Evolutionary conservation across 805 yeast species (phyloP).

Genomic region (Saccharomycopsis selenospora): DNA sequence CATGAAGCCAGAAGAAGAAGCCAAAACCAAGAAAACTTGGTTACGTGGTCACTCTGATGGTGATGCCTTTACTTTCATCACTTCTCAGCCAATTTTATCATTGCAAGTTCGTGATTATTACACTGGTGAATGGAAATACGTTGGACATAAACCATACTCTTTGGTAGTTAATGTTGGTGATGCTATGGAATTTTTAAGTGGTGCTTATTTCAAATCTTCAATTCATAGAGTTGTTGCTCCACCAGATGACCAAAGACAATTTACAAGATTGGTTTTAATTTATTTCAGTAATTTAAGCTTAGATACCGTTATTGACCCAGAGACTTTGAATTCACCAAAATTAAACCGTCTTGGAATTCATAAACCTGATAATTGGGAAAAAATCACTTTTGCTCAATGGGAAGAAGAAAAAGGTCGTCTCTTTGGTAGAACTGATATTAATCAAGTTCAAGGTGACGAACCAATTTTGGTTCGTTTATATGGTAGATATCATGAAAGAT

Average conservation of each 20-base stretch:
- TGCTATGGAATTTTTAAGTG: slow-evolving; percentile 33
- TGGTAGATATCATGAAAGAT: slow-evolving; percentile 9
- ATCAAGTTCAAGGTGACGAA: slow-evolving; percentile 3
- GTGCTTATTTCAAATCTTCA: slow-evolving; percentile 31
- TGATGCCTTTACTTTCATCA: slow-evolving; percentile 33
- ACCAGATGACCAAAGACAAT: slow-evolving; percentile 27
- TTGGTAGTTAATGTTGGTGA: slow-evolving; percentile 36
- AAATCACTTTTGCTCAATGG: slow-evolving; percentile 28
- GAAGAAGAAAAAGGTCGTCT: slow-evolving; percentile 26
- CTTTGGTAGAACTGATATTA: slow-evolving; percentile 7
- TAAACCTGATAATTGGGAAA: slow-evolving; percentile 28
- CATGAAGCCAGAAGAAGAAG: slow-evolving; percentile 27
- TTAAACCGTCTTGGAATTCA: slow-evolving; percentile 25
- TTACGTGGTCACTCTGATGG: slow-evolving; percentile 38
- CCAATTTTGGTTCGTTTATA: slow-evolving; percentile 1
- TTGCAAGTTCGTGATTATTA: slow-evolving; percentile 34
- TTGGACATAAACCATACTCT: slow-evolving; percentile 33
- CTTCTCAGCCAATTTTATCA: slow-evolving; percentile 35
- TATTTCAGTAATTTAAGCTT: slow-evolving; percentile 28
- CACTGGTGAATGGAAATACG: slow-evolving; percentile 33
- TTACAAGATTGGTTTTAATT: slow-evolving; percentile 28
- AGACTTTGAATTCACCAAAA: slow-evolving; percentile 25
- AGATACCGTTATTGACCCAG: slow-evolving; percentile 29
- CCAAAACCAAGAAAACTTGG: slow-evolving; percentile 34
- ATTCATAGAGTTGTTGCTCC: slow-evolving; percentile 31